Evolutionary conservation across 2,329 filamentous ascomycete genomes (phyloP).

Genomic region (Penicillium expansum): DNA sequence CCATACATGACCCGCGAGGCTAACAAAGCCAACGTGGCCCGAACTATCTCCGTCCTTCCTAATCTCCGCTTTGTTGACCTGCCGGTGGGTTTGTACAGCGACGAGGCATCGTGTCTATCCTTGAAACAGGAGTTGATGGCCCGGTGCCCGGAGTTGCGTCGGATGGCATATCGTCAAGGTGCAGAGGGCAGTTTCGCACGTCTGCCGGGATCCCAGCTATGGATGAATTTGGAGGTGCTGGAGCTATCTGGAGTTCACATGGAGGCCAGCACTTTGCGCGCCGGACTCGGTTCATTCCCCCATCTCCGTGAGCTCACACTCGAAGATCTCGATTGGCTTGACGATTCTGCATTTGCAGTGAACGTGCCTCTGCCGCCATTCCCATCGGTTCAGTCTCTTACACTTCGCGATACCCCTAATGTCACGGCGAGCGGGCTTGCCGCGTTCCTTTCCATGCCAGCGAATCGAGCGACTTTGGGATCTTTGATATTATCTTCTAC

Average conservation of each 20-base stretch:
- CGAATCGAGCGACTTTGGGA: conserved; percentile 60
- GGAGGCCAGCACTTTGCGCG: conserved; percentile 54
- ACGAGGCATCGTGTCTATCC: conserved; percentile 71
- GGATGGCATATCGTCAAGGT: conserved; percentile 81
- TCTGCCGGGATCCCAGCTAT: conserved; percentile 56
- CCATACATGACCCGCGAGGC: conserved; percentile 94
- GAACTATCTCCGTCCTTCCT: conserved; percentile 78
- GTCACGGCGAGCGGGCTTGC: conserved; percentile 70
- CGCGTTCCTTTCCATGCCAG: conserved; percentile 62
- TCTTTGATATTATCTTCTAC: conserved; percentile 71
- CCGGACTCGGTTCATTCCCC: conserved; percentile 66
- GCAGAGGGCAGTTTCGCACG: conserved; percentile 73
- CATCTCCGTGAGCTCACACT: conserved; percentile 73
- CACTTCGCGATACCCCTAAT: conserved; percentile 67
- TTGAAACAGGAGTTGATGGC: conserved; percentile 81
- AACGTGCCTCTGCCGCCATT: conserved; percentile 67
- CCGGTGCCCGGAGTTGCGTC: conserved; percentile 76
- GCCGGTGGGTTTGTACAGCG: conserved; percentile 80
- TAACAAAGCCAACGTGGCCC: conserved; percentile 76
- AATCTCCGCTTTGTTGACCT: conserved; percentile 88
- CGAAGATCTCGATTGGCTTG: conserved; percentile 65
- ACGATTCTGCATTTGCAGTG: conserved; percentile 71
- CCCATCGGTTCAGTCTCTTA: conserved; percentile 70
- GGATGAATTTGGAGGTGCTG: conserved; percentile 43
- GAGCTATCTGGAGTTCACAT: conserved; percentile 40